Conservation (phyloP, 352 stramenopile species). For the Pythium volutum region DNA sequence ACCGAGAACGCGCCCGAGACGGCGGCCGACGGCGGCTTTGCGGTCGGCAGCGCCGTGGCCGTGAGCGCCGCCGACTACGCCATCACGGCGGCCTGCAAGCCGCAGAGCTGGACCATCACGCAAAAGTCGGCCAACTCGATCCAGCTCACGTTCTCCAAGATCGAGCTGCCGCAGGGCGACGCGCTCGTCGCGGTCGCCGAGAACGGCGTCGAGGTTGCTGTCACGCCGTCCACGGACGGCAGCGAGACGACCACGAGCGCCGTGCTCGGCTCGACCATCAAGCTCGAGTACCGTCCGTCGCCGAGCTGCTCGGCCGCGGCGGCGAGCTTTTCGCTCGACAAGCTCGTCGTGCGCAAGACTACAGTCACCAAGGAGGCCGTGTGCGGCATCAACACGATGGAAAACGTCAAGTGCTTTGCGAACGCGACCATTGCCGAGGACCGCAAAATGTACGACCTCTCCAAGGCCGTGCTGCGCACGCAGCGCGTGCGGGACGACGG, state of each 20-base stretch:
- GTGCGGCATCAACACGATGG: constrained; percentile 56
- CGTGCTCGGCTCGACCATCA: constrained; percentile 33
- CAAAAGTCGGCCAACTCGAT: constrained; percentile 40
- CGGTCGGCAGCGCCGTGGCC: constrained; percentile 30
- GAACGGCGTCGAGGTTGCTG: constrained; percentile 29
- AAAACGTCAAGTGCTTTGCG: constrained; percentile 48
- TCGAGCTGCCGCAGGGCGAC: constrained; percentile 31
- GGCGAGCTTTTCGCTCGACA: constrained; percentile 31
- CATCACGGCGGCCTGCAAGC: constrained; percentile 35
- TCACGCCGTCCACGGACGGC: constrained; percentile 25
- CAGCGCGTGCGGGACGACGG: constrained; percentile 45
- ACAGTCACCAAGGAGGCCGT: constrained; percentile 46
- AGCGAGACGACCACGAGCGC: constrained; percentile 29
- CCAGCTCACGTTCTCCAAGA: constrained; percentile 38
- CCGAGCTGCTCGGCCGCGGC: constrained; percentile 21
- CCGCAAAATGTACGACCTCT: constrained; percentile 36
- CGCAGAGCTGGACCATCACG: constrained; percentile 47
- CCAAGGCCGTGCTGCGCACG: constrained; percentile 46
- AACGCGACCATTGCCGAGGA: constrained; percentile 28
- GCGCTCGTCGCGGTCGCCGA: constrained; percentile 37
- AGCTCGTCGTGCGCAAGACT: constrained; percentile 25
- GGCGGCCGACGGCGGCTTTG: constrained; percentile 32
- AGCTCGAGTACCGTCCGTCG: constrained; percentile 43
- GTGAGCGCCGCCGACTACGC: constrained; percentile 34
- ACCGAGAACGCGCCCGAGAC: constrained; percentile 20